Evolutionary conservation across 2,329 filamentous ascomycete genomes (phyloP), one percentile per base, ranked within the genome.

Genomic region (Lachnellula subtilissima): DNA sequence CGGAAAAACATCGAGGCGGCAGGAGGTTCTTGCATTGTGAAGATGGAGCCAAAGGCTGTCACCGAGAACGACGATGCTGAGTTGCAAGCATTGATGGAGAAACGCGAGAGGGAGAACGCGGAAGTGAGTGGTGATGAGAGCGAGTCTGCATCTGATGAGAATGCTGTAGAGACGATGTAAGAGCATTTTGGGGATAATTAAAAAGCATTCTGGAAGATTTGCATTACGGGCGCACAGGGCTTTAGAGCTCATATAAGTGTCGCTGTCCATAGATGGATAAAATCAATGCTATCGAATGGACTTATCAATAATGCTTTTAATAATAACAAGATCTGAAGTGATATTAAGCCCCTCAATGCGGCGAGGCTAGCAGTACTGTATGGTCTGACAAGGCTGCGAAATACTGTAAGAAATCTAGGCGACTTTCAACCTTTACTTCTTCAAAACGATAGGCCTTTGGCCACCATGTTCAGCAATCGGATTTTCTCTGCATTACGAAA

Each of bases 1-100:
- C 83, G 88, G 67, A 82, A 78, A 69, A 91, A 82, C 73, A 99
- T 99, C 71, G 84, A 86, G 71, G 79, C 75, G 47, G 83, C 88
- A 0, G 89, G 89, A 53, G 94, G 94, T 59, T 85, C 84, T 70
- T 88, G 93, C 70, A 82, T 87, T 45, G 88, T 97, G 67, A 96
- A 95, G 85, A 99, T 99, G 94, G 92, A 94, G 69, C 94, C 94
- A 65, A 97, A 97, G 85, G 94, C 95, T 4, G 94, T 99, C 60
- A 99, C 94, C 1, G 95, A 97, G 81, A 95, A 91, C 73, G 95
- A 99, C 69, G 94, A 99, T 70, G 94, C 93, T 25, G 92, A 97
- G 75, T 80, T 99, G 64, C 91, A 97, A 74, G 94, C 93, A 52
- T 83, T 99, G 63, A 99, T 99, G 94, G 94, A 97, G 82, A 97